Percentiles rank a stretch among this genome's conserved stretches.
Conservation (phyloP, 2,329 filamentous ascomycete species). For the Talaromyces funiculosus region DNA sequence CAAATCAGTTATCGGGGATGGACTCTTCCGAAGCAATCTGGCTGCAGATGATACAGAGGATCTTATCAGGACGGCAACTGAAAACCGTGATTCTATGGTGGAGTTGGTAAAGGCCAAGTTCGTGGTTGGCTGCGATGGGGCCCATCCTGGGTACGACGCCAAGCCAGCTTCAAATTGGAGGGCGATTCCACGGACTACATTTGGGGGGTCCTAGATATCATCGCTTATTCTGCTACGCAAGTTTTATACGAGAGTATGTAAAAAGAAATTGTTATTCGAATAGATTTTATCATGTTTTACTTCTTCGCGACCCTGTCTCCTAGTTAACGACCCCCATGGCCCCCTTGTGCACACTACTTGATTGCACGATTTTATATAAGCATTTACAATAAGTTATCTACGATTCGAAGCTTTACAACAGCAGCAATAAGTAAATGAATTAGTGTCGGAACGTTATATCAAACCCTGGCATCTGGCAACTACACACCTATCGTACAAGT, state of each 20-base stretch:
- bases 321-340: too few species aligned
- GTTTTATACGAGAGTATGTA: not conserved
- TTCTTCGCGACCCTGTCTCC: not conserved
- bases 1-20: constrained; percentile 21
- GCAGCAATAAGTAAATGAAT: too few species aligned
- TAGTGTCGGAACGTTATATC: too few species aligned
- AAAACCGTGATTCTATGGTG: not conserved
- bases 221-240: constrained; percentile 18
- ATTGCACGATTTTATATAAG: too few species aligned
- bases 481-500: too few species aligned
- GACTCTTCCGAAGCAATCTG: constrained; percentile 57
- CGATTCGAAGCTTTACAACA: too few species aligned
- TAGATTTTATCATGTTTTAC: not conserved
- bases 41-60: constrained; percentile 52
- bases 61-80: constrained; percentile 29
- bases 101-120: constrained; percentile 48
- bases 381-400: too few species aligned
- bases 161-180: constrained; percentile 52
- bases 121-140: constrained; percentile 63
- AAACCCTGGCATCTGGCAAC: too few species aligned
- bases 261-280: not conserved
- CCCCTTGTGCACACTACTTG: too few species aligned
- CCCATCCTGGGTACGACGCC: constrained; percentile 60
- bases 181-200: constrained; percentile 47
- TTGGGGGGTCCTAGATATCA: constrained; percentile 48